Base-by-base conservation (phyloP, 108 stramenopile species). In the Aurantiochytrium sp. region DNA sequence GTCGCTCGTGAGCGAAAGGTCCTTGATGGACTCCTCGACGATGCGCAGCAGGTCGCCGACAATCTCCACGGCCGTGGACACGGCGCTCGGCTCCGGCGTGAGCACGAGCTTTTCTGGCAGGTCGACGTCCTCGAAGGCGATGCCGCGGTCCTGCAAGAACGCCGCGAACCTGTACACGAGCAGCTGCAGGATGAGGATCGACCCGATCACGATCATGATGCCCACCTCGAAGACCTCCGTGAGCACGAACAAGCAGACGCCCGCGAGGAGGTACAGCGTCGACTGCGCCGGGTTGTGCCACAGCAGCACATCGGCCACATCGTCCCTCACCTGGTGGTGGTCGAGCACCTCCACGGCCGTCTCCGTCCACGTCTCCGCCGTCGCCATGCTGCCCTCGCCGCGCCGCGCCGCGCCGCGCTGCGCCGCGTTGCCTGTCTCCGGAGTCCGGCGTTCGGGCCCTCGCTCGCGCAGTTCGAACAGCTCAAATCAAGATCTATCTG, bases 21-120 rank as follows among this genome's bases (percentile, higher is more conserved):
- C 73, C 30, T 81, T 81, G 2, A 81, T 81, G 73, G 73, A 81
- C 45, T 81, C 73, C 24, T 81, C 73, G 39, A 81, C 45, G 24
- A 81, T 81, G 2, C 73, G 73, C 45, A 81, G 45, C 39, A 81
- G 42, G 45, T 81, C 73, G 39, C 73, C 73, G 30, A 42, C 45
- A 42, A 81, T 81, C 39, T 81, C 73, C 27, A 81, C 45, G 42
- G 73, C 45, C 45, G 39, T 81, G 39, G 73, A 37, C 6, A 81
- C 45, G 45, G 42, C 45, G 45, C 42, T 48, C 12, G 73, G 73
- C n/a, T 81, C 73, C 42, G 73, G 73, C 30, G 73, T 81, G 27
- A 81, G 45, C 0, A 81, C 73, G 32, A 81, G 12, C 45, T 81
- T 81, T 4, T 81, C 73, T 48, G n/a, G 36, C 12, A 81, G 45